These are phyloP conservation scores for Pythium chondricola DNA, from an alignment of 352 stramenopile genomes.

Conservation along the genomic window DNA sequence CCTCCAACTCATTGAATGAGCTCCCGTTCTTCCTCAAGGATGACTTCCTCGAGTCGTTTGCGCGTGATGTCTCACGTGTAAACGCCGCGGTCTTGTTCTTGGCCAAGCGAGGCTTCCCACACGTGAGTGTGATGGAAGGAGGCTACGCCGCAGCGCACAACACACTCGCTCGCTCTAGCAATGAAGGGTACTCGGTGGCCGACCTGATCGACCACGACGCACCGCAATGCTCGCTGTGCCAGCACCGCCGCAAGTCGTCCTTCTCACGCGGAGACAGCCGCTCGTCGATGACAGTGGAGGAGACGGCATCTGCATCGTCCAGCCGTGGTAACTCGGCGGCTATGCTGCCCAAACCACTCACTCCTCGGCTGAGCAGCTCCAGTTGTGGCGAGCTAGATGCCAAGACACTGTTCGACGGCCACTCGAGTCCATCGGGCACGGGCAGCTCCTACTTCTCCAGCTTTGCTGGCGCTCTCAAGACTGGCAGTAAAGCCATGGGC, in stretches of 20 bases:
- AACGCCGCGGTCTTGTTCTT: constrained; percentile 69
- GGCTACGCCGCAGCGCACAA: constrained; percentile 61
- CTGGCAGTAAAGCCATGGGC: constrained; percentile 52
- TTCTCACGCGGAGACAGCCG: constrained; percentile 12
- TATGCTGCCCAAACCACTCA: constrained; percentile 3
- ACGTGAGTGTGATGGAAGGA: constrained; percentile 69
- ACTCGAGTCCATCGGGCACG: constrained; percentile 6
- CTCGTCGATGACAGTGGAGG: neutral
- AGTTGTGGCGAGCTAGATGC: constrained; percentile 23
- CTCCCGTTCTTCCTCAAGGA: constrained; percentile 43
- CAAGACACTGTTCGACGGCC: constrained; percentile 32
- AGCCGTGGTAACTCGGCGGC: constrained; percentile 11
- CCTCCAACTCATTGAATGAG: constrained; percentile 12
- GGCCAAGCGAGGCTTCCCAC: constrained; percentile 61
- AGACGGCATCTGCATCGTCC: neutral
- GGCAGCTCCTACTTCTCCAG: constrained; percentile 58
- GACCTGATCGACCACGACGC: constrained; percentile 75
- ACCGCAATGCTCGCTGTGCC: constrained; percentile 49
- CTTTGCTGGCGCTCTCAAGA: constrained; percentile 64
- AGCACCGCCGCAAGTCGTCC: constrained; percentile 34
- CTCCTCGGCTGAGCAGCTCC: constrained; percentile 12
- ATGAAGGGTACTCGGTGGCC: constrained; percentile 42
- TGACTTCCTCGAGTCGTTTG: constrained; percentile 56
- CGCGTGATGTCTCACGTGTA: constrained; percentile 57
- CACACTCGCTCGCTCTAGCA: constrained; percentile 32